Evolutionary conservation across 805 yeast species (phyloP).

Genomic region (Metschnikowia lunata): DNA sequence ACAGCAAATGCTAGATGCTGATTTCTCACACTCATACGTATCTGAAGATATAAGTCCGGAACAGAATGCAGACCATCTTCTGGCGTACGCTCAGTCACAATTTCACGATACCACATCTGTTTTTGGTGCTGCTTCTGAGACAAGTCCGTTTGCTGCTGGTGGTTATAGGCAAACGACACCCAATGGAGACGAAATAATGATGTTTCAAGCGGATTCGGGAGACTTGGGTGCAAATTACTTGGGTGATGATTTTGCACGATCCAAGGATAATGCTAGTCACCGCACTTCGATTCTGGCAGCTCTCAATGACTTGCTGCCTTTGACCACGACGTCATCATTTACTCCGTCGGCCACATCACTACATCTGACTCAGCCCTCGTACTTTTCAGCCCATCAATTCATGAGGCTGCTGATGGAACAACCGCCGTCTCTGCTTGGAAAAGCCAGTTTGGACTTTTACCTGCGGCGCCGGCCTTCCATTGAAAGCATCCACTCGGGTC

Average conservation of each 20-base stretch:
- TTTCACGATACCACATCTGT: not conserved
- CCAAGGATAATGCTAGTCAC: constrained; percentile 8
- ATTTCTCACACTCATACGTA: not conserved
- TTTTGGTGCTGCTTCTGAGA: not conserved
- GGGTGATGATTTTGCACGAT: too few relatives aligned
- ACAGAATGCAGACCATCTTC: not conserved
- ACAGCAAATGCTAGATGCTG: not conserved
- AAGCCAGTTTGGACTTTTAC: constrained; percentile 33
- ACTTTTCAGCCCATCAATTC: constrained; percentile 41
- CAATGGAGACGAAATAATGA: not conserved
- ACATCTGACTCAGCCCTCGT: constrained; percentile 41
- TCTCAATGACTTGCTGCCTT: constrained; percentile 33
- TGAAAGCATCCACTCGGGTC: constrained; percentile 26
- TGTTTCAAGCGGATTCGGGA: not conserved
- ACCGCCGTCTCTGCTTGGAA: constrained; percentile 24
- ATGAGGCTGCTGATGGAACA: constrained; percentile 38
- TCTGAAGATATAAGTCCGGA: constrained; percentile 4
- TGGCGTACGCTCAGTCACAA: not conserved
- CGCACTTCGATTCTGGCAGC: constrained; percentile 15
- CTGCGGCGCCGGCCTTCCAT: constrained; percentile 26
- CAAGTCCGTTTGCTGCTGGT: not conserved
- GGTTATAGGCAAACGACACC: not conserved
- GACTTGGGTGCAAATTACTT: not conserved
- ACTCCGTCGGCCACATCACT: constrained; percentile 39
- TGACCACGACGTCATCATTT: constrained; percentile 41